Evolutionary conservation across 176 grass and related monocot genomes (phyloP).

Genomic region (Stipa capillata): DNA sequence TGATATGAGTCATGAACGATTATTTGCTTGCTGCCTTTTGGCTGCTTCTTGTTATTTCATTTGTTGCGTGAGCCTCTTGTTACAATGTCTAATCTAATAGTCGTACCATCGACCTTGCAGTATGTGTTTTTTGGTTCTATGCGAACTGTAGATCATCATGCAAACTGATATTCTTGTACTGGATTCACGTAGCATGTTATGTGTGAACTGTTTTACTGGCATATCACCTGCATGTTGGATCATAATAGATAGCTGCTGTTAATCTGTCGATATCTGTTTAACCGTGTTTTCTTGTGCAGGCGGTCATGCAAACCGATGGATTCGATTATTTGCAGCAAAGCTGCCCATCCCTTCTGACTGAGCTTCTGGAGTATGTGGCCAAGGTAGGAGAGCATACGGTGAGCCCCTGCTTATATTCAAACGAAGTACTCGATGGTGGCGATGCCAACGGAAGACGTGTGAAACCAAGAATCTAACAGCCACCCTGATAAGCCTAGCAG

Average conservation of each 20-base stretch:
- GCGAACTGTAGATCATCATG: too few species aligned
- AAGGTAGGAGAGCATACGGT: constrained; percentile 64
- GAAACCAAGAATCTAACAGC: constrained; percentile 64
- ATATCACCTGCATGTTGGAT: not conserved
- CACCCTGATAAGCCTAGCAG: constrained; percentile 3
- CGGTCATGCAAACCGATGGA: constrained; percentile 97
- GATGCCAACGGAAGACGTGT: constrained; percentile 92
- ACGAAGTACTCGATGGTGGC: constrained; percentile 77
- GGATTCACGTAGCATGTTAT: not conserved
- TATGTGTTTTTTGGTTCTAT: too few species aligned
- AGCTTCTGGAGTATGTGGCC: constrained; percentile 93
- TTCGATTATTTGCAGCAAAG: constrained; percentile 98
- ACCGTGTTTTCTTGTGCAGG: constrained; percentile 39
- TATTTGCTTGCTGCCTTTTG: not conserved
- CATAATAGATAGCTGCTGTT: not conserved
- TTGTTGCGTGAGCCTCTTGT: not conserved
- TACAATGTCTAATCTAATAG: not conserved
- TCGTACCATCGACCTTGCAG: not conserved
- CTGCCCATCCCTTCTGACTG: constrained; percentile 81
- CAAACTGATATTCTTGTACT: not conserved
- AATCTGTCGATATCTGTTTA: not conserved
- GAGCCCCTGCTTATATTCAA: constrained; percentile 51
- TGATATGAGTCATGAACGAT: not conserved
- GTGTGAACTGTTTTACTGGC: not conserved
- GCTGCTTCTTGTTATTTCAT: not conserved